A percentile compares a stretch with the other conserved stretches of the same genome.
phyloP scores from a whole-genome alignment of 345 rosid genomes.

The Kernera saxatilis region DNA sequence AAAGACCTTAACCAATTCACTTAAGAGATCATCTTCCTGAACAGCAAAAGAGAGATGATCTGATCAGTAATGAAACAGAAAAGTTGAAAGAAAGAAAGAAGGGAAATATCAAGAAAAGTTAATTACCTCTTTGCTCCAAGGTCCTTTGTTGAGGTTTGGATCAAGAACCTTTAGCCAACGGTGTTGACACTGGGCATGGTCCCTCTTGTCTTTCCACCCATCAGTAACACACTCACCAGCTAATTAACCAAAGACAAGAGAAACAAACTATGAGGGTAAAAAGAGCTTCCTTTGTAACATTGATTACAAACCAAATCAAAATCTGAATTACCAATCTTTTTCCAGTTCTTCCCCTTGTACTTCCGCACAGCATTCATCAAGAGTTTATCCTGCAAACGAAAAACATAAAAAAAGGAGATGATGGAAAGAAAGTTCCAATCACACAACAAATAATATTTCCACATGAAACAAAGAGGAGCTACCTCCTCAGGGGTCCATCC shows the following conservation, averaged over 20 bases:
- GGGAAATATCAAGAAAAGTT: neutral
- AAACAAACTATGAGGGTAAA: neutral
- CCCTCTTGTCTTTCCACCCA: neutral
- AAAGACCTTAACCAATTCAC: neutral
- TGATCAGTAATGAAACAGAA: neutral
- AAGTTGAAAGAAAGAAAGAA: neutral
- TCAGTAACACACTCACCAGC: neutral
- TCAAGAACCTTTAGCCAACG: conserved; percentile 20
- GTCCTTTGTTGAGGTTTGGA: conserved; percentile 16
- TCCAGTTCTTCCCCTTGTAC: conserved; percentile 3
- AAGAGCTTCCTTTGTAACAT: neutral
- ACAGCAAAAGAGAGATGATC: neutral
- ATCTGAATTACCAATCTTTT: neutral
- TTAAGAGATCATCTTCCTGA: conserved; percentile 11
- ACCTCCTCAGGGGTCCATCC: conserved; percentile 12
- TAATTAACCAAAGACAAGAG: neutral
- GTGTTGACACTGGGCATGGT: conserved; percentile 7
- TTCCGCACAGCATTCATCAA: neutral
- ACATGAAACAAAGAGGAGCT: neutral
- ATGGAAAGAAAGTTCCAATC: neutral
- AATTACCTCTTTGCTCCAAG: conserved; percentile 11
- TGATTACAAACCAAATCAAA: neutral
- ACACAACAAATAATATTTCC: neutral
- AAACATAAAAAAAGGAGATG: neutral
- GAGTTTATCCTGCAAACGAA: conserved; percentile 5